Conservation (phyloP, 768 basidiomycete species). For the Pholiota conissans region DNA sequence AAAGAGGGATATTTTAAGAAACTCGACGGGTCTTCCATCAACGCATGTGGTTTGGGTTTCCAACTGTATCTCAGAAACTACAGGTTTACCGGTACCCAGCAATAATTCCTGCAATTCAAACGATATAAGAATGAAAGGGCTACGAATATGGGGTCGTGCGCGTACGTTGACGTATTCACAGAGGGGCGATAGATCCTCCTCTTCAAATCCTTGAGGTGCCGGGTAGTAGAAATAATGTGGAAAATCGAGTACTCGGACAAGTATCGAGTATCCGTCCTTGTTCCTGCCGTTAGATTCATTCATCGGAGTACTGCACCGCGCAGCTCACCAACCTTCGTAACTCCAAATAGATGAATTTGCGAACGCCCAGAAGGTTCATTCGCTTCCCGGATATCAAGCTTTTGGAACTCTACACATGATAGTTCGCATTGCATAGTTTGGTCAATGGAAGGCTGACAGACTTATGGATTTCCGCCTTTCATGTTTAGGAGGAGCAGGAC, state of each 20-base stretch:
- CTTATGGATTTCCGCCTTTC: constrained; percentile 14
- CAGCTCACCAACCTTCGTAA: constrained; percentile 21
- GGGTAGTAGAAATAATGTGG: constrained; percentile 90
- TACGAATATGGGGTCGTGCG: background rate
- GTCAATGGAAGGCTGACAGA: background rate
- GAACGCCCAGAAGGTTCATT: constrained; percentile 9
- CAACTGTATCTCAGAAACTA: constrained; percentile 52
- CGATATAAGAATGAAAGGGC: background rate
- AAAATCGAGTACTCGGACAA: constrained; percentile 79
- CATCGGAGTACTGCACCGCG: background rate
- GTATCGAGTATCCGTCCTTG: constrained; percentile 81
- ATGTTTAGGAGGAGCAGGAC: constrained; percentile 2
- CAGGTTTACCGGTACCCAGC: background rate
- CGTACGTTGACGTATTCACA: constrained; percentile 71
- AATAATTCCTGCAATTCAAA: background rate
- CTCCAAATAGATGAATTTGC: constrained; percentile 26
- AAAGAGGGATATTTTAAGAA: constrained; percentile 75
- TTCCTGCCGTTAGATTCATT: background rate
- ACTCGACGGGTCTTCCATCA: constrained; percentile 69
- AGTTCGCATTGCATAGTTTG: background rate
- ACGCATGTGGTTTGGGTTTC: constrained; percentile 68
- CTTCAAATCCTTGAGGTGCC: constrained; percentile 73
- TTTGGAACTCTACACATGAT: constrained; percentile 26
- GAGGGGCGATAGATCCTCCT: constrained; percentile 63
- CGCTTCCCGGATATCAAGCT: constrained; percentile 23